Evolutionary conservation across 2,329 filamentous ascomycete genomes (phyloP).

Genomic region (Neoascochyta sp.): DNA sequence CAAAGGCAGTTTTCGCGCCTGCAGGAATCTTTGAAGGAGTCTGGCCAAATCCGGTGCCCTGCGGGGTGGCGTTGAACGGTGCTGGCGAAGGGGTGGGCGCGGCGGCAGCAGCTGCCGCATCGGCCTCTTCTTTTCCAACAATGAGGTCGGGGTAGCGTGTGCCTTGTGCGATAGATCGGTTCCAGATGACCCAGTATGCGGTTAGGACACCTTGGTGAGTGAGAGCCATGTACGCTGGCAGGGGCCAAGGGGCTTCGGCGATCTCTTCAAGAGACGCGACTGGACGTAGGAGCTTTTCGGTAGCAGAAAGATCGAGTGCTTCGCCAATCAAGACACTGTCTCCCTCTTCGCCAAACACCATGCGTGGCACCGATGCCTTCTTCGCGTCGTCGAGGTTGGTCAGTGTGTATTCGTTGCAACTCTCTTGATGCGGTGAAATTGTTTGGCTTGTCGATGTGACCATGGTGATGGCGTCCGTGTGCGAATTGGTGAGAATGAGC

Average conservation of each 20-base stretch:
- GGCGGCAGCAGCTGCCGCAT: slow-evolving; percentile 16
- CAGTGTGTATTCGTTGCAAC: slow-evolving; percentile 67
- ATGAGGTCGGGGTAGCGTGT: slow-evolving; percentile 70
- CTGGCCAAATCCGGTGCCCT: slow-evolving; percentile 9
- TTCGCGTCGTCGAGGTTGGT: slow-evolving; percentile 71
- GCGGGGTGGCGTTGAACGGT: slow-evolving; percentile 10
- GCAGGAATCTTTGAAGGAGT: slow-evolving; percentile 11
- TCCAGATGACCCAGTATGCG: slow-evolving; percentile 89
- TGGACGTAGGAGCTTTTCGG: slow-evolving; percentile 72
- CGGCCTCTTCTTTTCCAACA: slow-evolving; percentile 34
- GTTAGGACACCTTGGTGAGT: slow-evolving; percentile 85
- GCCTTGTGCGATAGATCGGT: slow-evolving; percentile 73
- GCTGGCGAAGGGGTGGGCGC: slow-evolving; percentile 13
- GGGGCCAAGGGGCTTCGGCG: slow-evolving; percentile 70
- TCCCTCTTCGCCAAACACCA: slow-evolving; percentile 40
- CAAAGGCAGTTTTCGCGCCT: slow-evolving; percentile 20
- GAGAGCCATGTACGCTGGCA: slow-evolving; percentile 79
- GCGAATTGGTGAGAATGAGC: slow-evolving; percentile 77
- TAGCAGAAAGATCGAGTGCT: slow-evolving; percentile 77
- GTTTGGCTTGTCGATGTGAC: slow-evolving; percentile 69
- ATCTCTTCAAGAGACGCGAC: slow-evolving; percentile 74
- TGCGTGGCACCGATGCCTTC: slow-evolving; percentile 60
- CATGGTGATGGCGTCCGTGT: slow-evolving; percentile 73
- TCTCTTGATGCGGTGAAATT: slow-evolving; percentile 58
- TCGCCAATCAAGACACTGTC: slow-evolving; percentile 79